Evolutionary conservation across 345 rosid genomes (phyloP).

Genomic region (Erodium maritimum): DNA sequence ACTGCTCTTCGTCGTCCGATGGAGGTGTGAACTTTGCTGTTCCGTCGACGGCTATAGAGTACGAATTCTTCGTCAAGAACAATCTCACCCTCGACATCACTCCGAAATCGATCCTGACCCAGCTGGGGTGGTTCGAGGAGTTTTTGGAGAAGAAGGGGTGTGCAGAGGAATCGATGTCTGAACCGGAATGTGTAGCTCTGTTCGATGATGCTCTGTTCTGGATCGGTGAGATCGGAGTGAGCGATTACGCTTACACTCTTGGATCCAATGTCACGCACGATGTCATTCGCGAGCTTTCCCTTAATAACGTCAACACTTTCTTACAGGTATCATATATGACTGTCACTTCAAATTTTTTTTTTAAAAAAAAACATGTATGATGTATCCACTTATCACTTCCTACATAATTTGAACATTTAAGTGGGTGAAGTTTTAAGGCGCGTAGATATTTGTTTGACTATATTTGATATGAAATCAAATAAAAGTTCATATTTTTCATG

Average conservation of each 20-base stretch:
- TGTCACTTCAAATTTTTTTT: no score
- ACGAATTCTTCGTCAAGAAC: slow-evolving; percentile 66
- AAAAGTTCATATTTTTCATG: no score
- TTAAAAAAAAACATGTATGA: no score
- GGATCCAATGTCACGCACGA: slow-evolving; percentile 44
- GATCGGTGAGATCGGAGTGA: slow-evolving; percentile 92
- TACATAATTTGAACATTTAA: no score
- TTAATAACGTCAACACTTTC: slow-evolving; percentile 27
- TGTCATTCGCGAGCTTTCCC: slow-evolving; percentile 39
- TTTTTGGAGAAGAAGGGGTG: slow-evolving; percentile 46
- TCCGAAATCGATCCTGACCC: slow-evolving; percentile 64
- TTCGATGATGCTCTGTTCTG: slow-evolving; percentile 59
- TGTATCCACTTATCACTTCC: no score
- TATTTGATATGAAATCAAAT: no score
- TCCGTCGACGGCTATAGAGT: slow-evolving; percentile 62
- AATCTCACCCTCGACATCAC: slow-evolving; percentile 54
- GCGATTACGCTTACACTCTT: slow-evolving; percentile 65
- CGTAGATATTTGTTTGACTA: no score
- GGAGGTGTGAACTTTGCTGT: slow-evolving; percentile 81
- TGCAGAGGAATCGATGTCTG: slow-evolving; percentile 12
- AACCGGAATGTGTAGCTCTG: slow-evolving; percentile 20
- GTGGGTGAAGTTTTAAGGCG: no score
- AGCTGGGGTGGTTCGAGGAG: slow-evolving; percentile 52
- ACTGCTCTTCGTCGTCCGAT: slow-evolving; percentile 16
- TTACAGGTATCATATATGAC: slow-evolving; percentile 40